phyloP scores from a whole-genome alignment of 495 filamentous ascomycete genomes.

The Neurospora sp. region DNA sequence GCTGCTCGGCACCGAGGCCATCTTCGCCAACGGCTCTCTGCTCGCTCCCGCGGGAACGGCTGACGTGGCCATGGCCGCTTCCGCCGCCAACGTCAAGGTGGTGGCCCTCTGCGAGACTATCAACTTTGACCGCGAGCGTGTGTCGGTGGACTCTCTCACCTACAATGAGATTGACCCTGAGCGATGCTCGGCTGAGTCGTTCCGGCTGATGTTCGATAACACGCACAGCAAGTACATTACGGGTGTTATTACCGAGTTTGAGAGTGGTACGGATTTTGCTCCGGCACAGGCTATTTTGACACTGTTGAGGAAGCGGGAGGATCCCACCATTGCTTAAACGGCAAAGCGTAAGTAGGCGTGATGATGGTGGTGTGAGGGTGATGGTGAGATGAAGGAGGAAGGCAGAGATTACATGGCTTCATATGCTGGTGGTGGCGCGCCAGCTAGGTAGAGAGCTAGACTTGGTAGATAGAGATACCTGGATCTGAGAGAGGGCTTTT shows the following conservation, averaged over 20 bases:
- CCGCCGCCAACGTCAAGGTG: constrained; percentile 64
- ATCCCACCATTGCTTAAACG: constrained; percentile 29
- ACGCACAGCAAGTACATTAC: constrained; percentile 84
- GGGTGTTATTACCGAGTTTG: constrained; percentile 82
- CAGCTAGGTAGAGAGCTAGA: not conserved
- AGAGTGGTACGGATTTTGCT: constrained; percentile 50
- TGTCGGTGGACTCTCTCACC: constrained; percentile 83
- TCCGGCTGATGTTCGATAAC: constrained; percentile 88
- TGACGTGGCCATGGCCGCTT: constrained; percentile 77
- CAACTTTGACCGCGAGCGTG: constrained; percentile 80
- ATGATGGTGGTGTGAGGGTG: not conserved
- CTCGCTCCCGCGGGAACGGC: constrained; percentile 84
- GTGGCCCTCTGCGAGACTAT: constrained; percentile 89
- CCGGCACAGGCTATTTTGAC: constrained; percentile 73
- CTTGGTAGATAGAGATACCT: not conserved
- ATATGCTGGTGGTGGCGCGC: not conserved
- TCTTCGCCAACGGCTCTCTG: constrained; percentile 82
- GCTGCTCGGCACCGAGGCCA: constrained; percentile 78
- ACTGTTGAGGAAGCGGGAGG: constrained; percentile 39
- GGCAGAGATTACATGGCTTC: not conserved
- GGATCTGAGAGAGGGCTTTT: not conserved
- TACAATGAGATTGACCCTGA: constrained; percentile 78
- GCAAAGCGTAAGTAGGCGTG: not conserved
- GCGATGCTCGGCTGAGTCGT: constrained; percentile 43
- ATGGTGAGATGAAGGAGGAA: not conserved